Evolutionary conservation across 1,139 yeast species (phyloP), one percentile per base, ranked within the genome.

Genomic region (Scheffersomyces parashehatae): DNA sequence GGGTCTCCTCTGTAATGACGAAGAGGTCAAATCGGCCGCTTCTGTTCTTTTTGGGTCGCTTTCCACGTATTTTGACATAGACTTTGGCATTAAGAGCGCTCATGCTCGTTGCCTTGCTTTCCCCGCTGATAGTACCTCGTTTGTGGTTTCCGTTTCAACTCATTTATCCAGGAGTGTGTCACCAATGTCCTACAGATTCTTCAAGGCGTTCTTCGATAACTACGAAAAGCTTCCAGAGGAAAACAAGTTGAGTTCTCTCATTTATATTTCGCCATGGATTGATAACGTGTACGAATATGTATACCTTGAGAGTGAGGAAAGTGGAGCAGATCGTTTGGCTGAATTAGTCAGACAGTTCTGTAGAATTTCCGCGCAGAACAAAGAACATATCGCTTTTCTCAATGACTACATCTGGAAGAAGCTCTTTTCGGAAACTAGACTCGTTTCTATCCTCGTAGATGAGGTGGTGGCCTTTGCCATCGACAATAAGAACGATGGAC

Each of bases 201-300:
- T 86, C 49, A 68, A 68, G 40, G 84, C 86, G 0, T 83, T 82
- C 52, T 82, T 83, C 58, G 76, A 71, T 35, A 80, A 83, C 28
- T 80, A 75, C 50, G 79, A 75, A 2, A 70, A 70, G 41, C 59
- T 73, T 29, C 70, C 78, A 5, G 46, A 46, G 3, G 67, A 62
- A 26, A 61, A 62, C 37, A 62, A 64, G 41, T 52, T 70, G 37
- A 62, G 69, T 46, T 77, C 82, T 1, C 67, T 85, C 4, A 64
- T 76, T 50, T 83, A 82, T 56, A 68, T 84, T 10, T 73, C 88
- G 1, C 91, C 95, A 2, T 89, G 96, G 96, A 73, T 87, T n/a
- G 77, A 76, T 30, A 86, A 88, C 54, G 70, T 88, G 28, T 80
- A 83, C 55, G 73, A 73, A 24, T 64, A 80, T 52, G 82, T 88